A percentile compares a stretch with the other conserved stretches of the same genome.
These are phyloP conservation scores for Myochromella boudieri DNA, from an alignment of 768 basidiomycete species.

Conservation along the genomic window DNA sequence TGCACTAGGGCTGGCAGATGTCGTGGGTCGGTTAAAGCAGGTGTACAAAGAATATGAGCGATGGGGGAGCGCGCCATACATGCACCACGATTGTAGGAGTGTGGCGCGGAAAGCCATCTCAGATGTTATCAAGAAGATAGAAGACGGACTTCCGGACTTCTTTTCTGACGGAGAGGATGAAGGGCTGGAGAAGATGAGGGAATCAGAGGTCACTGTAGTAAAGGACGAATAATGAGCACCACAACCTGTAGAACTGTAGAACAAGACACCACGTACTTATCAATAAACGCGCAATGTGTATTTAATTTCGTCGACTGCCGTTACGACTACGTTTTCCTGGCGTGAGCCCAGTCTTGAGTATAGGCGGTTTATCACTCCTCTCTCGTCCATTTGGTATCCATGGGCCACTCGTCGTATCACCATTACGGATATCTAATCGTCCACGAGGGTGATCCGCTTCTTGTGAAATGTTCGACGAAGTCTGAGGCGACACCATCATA, in stretches of 20 bases:
- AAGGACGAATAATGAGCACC: background rate
- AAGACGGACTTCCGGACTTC: conserved; percentile 62
- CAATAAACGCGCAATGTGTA: background rate
- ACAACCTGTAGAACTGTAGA: conserved; percentile 2
- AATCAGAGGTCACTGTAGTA: background rate
- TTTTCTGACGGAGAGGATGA: conserved; percentile 40
- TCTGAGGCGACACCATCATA: conserved; percentile 45
- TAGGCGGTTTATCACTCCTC: conserved; percentile 6
- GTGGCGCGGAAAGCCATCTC: conserved; percentile 55
- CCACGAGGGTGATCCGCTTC: conserved; percentile 3
- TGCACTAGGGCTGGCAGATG: conserved; percentile 60
- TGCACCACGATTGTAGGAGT: conserved; percentile 74
- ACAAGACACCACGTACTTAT: conserved; percentile 4
- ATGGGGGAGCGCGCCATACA: conserved; percentile 73
- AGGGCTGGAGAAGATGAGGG: background rate
- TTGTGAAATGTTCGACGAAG: conserved; percentile 9
- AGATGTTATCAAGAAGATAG: conserved; percentile 55
- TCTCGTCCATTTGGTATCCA: conserved; percentile 32
- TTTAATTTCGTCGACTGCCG: conserved; percentile 17
- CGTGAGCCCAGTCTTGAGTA: conserved; percentile 9
- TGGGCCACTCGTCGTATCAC: conserved; percentile 30
- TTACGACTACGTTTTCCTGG: conserved; percentile 22
- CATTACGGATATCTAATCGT: conserved; percentile 13
- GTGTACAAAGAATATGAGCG: conserved; percentile 69
- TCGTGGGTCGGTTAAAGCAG: conserved; percentile 61